These are phyloP conservation scores for Achaetomium macrosporum DNA, from an alignment of 2,329 filamentous ascomycete species.

Conservation along the genomic window DNA sequence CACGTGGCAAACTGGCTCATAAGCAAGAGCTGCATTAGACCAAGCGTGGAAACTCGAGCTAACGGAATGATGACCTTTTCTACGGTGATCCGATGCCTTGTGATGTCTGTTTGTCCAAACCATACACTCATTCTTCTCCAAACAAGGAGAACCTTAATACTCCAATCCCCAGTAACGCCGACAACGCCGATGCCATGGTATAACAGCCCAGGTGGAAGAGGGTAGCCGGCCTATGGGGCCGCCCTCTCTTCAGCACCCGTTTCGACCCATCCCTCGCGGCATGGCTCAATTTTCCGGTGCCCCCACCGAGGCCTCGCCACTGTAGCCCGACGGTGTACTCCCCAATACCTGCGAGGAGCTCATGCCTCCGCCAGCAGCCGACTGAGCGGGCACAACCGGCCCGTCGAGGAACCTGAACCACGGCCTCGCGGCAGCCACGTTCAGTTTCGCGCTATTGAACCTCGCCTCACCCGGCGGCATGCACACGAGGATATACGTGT, in stretches of 20 bases:
- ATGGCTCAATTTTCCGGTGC: slow-evolving; percentile 1
- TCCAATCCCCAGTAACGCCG: slow-evolving; percentile 5
- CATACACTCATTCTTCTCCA: too few species aligned
- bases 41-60: neutral
- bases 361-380: neutral
- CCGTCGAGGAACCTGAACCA: slow-evolving; percentile 68
- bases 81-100: too few species aligned
- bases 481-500: slow-evolving; percentile 91
- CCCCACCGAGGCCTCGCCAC: neutral
- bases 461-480: slow-evolving; percentile 85
- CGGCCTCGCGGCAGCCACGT: slow-evolving; percentile 79
- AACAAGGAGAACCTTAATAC: neutral
- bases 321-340: slow-evolving; percentile 4
- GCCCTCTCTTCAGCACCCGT: too few species aligned
- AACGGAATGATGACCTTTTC: too few species aligned
- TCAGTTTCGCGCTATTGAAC: slow-evolving; percentile 85
- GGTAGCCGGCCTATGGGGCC: too few species aligned
- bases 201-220: neutral
- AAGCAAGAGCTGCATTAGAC: too few species aligned
- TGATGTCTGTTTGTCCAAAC: too few species aligned
- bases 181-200: slow-evolving; percentile 9
- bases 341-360: neutral
- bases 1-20: neutral
- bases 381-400: slow-evolving; percentile 32
- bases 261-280: neutral